Base-by-base conservation (phyloP, 1,284 basidiomycete genomes). In the Naganishia liquefaciens region DNA sequence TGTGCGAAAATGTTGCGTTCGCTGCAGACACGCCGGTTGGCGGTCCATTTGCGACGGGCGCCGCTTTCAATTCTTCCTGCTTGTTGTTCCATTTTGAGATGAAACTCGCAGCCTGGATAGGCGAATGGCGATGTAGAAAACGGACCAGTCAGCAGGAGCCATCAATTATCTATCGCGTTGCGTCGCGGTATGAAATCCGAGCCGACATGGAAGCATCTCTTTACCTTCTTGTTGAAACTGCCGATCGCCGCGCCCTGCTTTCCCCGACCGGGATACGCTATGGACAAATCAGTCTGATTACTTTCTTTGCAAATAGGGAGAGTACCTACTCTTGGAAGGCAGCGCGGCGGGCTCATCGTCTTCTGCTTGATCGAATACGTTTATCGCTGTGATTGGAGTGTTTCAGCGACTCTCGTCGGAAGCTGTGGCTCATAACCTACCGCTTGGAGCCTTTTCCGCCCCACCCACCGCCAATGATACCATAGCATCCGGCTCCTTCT, bases 61-160 rank as follows among this genome's bases (percentile, higher is more conserved):
- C 87, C 13, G 33, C 33, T 87, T 79, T 93, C 33, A 94, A 83
- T 72, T 91, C 92, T 77, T 87, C 87, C 79, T 93, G 90, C 19
- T 93, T 90, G 80, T 88, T 89, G 75, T 93, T 95, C 93, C 93
- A 96, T 73, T 96, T 95, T 73, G 84, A 87, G 75, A 97, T 95
- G 72, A 94, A 93, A 76, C 85, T 89, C 54, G 84, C 88, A 52
- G 87, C 89, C 91, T 94, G 65, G 25, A 58, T 39, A 5, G 44
- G n/a, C 11, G 47, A 10, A 37, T 37, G 10, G 33, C 33, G 33
- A 37, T 10, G 33, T 13, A 9, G 6, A 10, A 13, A 37, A 13
- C 33, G 33, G 33, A 37, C 9, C 6, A 37, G 33, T 37, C 7
- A 37, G 33, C 13, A 37, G 4, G 6, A 10, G 33, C 33, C 4